Evolutionary conservation across 148 eudicot species (phyloP).

Genomic region (Tetragonia tetragonoides): DNA sequence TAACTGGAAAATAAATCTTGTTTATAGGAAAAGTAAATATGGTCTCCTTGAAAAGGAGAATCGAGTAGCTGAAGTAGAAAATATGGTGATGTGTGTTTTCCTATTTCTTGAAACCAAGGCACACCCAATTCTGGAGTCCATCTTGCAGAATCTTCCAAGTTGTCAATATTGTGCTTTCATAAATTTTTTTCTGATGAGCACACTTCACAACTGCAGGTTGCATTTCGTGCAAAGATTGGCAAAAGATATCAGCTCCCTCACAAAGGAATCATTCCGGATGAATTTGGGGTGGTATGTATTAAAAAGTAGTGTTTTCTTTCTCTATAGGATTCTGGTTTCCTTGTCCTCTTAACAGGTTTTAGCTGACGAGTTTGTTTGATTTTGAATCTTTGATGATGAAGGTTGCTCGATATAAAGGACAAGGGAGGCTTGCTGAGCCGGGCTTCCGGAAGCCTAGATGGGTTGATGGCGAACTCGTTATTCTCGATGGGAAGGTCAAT

Average conservation of each 20-base stretch:
- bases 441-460: constrained; percentile 84
- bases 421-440: constrained; percentile 92
- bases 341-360: neutral
- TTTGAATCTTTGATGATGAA: constrained; percentile 25
- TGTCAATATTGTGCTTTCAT: neutral
- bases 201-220: constrained; percentile 47
- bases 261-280: constrained; percentile 94
- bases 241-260: constrained; percentile 91
- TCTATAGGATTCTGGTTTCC: neutral
- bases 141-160: neutral
- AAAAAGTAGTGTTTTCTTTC: constrained; percentile 3
- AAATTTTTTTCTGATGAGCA: neutral
- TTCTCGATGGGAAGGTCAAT: constrained; percentile 88
- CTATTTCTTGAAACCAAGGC: neutral
- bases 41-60: neutral
- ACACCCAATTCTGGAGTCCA: neutral
- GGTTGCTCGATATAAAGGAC: constrained; percentile 96
- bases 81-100: neutral
- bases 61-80: neutral
- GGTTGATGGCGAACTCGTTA: constrained; percentile 99
- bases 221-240: constrained; percentile 98
- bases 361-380: neutral
- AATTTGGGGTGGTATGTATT: constrained; percentile 90
- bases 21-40: neutral
- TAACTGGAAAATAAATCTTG: neutral